Evolutionary conservation across 768 basidiomycete genomes (phyloP).

Genomic region (Tubosaeta brunneosetosa): DNA sequence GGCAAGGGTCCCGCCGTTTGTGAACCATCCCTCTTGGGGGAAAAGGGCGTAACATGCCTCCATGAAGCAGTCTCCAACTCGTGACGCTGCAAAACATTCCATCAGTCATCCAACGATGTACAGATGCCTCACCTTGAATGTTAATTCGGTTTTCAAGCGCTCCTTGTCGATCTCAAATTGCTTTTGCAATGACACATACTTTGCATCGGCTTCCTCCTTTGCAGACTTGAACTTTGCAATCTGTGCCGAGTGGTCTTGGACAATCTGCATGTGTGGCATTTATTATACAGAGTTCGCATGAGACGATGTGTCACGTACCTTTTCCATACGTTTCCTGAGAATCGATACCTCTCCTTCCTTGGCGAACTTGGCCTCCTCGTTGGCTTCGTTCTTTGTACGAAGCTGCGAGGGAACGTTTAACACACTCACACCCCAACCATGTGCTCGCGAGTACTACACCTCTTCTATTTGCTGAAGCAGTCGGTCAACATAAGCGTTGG

Average conservation of each 20-base stretch:
- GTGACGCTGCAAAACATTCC: slow-evolving; percentile 48
- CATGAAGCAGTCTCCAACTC: slow-evolving; percentile 56
- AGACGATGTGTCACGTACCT: slow-evolving; percentile 36
- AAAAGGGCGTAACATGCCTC: slow-evolving; percentile 44
- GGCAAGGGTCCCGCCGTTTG: slow-evolving; percentile 39
- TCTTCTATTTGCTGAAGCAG: slow-evolving; percentile 41
- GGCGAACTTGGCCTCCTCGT: slow-evolving; percentile 43
- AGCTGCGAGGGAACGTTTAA: slow-evolving; percentile 37
- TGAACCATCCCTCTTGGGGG: slow-evolving; percentile 41
- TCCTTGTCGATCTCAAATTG: slow-evolving; percentile 66
- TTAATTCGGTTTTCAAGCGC: slow-evolving; percentile 60
- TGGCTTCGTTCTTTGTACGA: slow-evolving; percentile 40
- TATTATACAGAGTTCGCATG: background rate
- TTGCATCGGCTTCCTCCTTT: slow-evolving; percentile 58
- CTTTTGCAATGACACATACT: slow-evolving; percentile 51
- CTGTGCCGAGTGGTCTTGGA: slow-evolving; percentile 55
- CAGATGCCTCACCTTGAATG: slow-evolving; percentile 54
- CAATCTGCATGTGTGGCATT: slow-evolving; percentile 35
- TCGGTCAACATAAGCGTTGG: slow-evolving; percentile 9
- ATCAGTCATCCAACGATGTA: slow-evolving; percentile 11
- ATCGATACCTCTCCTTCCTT: slow-evolving; percentile 72
- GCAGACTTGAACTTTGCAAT: slow-evolving; percentile 52
- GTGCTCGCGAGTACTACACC: slow-evolving; percentile 32
- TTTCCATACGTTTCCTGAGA: slow-evolving; percentile 61
- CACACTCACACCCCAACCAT: slow-evolving; percentile 8